phyloP scores from a whole-genome alignment of 2,329 filamentous ascomycete species.

The Hypoxylon sp. region DNA sequence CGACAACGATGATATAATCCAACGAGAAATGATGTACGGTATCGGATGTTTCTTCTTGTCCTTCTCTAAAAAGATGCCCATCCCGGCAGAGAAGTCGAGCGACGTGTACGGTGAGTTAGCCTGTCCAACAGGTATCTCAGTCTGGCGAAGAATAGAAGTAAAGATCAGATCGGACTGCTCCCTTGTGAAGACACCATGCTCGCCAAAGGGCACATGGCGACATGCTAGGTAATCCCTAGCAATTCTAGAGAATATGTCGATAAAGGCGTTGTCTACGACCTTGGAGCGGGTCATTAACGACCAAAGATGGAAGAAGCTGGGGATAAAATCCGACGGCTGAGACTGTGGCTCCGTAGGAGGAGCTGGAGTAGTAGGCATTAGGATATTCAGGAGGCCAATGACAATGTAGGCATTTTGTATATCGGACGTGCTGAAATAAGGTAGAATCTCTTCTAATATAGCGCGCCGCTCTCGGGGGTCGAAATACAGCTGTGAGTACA shows the following conservation, averaged over 20 bases:
- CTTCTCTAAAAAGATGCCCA: conserved; percentile 89
- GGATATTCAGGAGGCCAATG: conserved; percentile 85
- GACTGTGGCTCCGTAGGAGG: conserved; percentile 79
- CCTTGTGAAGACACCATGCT: conserved; percentile 91
- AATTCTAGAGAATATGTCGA: conserved; percentile 90
- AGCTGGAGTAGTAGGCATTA: conserved; percentile 87
- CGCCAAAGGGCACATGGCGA: conserved; percentile 81
- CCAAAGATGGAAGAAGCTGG: conserved; percentile 97
- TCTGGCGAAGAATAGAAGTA: conserved; percentile 87
- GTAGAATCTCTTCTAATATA: conserved; percentile 85
- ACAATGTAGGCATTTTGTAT: conserved; percentile 93
- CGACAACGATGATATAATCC: conserved; percentile 93
- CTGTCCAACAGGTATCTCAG: conserved; percentile 97
- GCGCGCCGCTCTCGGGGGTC: conserved; percentile 87
- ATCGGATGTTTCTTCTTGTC: conserved; percentile 94
- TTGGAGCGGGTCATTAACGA: conserved; percentile 92
- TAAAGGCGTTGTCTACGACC: conserved; percentile 85
- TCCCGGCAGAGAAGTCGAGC: conserved; percentile 85
- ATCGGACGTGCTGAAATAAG: conserved; percentile 94
- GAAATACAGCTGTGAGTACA: conserved; percentile 92
- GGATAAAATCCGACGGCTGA: conserved; percentile 89
- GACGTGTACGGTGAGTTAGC: conserved; percentile 92
- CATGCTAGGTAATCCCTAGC: conserved; percentile 86
- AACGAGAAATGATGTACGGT: conserved; percentile 91
- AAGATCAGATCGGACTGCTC: conserved; percentile 95